phyloP scores from a whole-genome alignment of 1,284 basidiomycete genomes.

The Cryptococcus jaspeensis region DNA sequence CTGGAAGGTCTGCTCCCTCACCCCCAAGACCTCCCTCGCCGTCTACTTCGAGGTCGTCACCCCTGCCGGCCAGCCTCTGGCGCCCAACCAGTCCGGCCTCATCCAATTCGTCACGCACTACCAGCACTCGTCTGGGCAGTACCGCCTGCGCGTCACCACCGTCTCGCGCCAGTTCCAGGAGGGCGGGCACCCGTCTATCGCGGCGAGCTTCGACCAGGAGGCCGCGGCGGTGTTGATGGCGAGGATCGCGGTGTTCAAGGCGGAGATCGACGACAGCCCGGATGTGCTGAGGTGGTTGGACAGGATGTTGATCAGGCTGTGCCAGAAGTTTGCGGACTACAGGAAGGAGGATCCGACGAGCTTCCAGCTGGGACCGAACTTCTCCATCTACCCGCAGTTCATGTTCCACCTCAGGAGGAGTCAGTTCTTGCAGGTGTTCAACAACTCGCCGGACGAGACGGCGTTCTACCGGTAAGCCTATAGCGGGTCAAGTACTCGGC shows the following conservation, averaged over 20 bases:
- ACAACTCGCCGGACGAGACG: conserved; percentile 99
- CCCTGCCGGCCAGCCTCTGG: conserved; percentile 91
- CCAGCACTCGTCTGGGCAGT: conserved; percentile 93
- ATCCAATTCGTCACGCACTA: conserved; percentile 99
- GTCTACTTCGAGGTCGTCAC: conserved; percentile 99
- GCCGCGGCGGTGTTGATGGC: conserved; percentile 98
- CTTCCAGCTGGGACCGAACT: conserved; percentile 92
- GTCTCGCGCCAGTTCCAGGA: conserved; percentile 97
- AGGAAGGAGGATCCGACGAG: conserved; percentile 95
- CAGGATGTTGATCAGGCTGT: conserved; percentile 95
- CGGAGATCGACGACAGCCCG: conserved; percentile 97
- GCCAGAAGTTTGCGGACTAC: conserved; percentile 99
- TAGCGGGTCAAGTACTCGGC: neutral
- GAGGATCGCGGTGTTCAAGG: conserved; percentile 98
- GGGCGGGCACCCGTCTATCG: conserved; percentile 88
- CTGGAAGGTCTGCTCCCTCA: conserved; percentile 94
- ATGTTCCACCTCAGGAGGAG: conserved; percentile 99
- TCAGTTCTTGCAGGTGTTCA: conserved; percentile 99
- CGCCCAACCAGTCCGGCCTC: conserved; percentile 87
- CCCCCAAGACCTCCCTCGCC: conserved; percentile 81
- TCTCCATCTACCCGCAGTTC: conserved; percentile 99
- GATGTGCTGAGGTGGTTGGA: conserved; percentile 98
- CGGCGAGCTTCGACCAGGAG: conserved; percentile 96
- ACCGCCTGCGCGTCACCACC: conserved; percentile 91
- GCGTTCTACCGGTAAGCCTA: conserved; percentile 82